These are phyloP conservation scores for Fonsecaea monophora DNA, from an alignment of 2,329 filamentous ascomycete genomes.

Conservation along the genomic window DNA sequence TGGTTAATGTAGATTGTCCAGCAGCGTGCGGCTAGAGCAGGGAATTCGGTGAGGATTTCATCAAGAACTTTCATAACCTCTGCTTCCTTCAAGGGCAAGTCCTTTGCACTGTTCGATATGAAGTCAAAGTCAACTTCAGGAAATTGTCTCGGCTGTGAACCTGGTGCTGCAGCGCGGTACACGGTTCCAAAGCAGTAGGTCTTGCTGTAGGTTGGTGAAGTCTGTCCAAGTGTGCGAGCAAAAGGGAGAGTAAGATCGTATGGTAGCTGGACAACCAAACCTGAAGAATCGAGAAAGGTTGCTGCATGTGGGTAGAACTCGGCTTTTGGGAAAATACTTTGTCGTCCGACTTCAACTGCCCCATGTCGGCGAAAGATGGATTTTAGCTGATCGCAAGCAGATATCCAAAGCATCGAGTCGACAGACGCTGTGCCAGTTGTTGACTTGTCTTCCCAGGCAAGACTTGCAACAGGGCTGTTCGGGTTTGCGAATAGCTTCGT, in stretches of 20 bases:
- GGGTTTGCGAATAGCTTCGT: constrained; percentile 32
- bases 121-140: constrained; percentile 97
- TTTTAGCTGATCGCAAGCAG: constrained; percentile 76
- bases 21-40: constrained; percentile 70
- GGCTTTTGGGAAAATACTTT: constrained; percentile 80
- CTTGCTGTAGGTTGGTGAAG: constrained; percentile 69
- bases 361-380: constrained; percentile 88
- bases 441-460: constrained; percentile 36
- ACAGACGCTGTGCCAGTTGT: constrained; percentile 41
- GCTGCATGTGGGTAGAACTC: constrained; percentile 76
- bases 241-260: constrained; percentile 91
- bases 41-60: constrained; percentile 83
- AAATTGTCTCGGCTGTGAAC: constrained; percentile 80
- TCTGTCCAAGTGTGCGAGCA: constrained; percentile 80
- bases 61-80: constrained; percentile 94
- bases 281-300: constrained; percentile 79
- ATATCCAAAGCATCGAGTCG: constrained; percentile 72
- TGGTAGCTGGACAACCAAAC: constrained; percentile 84
- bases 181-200: constrained; percentile 86
- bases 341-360: constrained; percentile 78
- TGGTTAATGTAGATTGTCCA: constrained; percentile 95
- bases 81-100: constrained; percentile 87
- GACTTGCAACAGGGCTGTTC: constrained; percentile 33
- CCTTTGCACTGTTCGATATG: constrained; percentile 78
- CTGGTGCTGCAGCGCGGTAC: constrained; percentile 73